Percentiles rank a stretch among this genome's conserved stretches.
Evolutionary conservation across 2,329 filamentous ascomycete species (phyloP).

Genomic region (Fusarium neocosmosporiellum): DNA sequence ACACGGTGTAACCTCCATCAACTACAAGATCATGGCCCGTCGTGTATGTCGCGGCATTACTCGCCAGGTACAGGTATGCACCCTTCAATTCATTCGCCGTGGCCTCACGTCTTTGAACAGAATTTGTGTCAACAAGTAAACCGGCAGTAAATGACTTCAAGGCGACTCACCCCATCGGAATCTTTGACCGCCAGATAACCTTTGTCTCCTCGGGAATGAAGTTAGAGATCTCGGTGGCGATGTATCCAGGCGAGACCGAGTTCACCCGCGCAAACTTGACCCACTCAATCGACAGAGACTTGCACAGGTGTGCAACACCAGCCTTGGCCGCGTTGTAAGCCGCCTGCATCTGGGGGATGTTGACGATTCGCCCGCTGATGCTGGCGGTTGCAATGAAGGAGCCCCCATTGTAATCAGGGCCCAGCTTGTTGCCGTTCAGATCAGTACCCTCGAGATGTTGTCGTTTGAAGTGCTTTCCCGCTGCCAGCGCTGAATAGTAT

Average conservation of each 20-base stretch:
- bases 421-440: neutral
- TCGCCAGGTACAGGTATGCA: slow-evolving; percentile 26
- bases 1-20: slow-evolving; percentile 50
- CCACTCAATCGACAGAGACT: slow-evolving; percentile 64
- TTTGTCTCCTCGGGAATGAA: slow-evolving; percentile 67
- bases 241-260: slow-evolving; percentile 57
- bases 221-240: slow-evolving; percentile 59
- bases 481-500: neutral
- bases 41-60: slow-evolving; percentile 61
- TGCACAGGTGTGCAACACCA: slow-evolving; percentile 63
- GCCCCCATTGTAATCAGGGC: slow-evolving; percentile 33
- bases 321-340: slow-evolving; percentile 66
- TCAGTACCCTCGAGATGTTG: neutral
- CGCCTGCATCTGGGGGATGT: slow-evolving; percentile 61
- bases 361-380: slow-evolving; percentile 60
- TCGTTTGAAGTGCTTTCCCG: neutral
- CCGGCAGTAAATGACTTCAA: neutral
- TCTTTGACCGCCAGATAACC: slow-evolving; percentile 51
- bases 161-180: neutral
- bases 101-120: neutral
- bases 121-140: neutral
- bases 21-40: slow-evolving; percentile 62
- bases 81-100: neutral
- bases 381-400: slow-evolving; percentile 61
- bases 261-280: slow-evolving; percentile 65